Base-by-base conservation (phyloP, 805 yeast species). In the Sugiyamaella lignohabitans region DNA sequence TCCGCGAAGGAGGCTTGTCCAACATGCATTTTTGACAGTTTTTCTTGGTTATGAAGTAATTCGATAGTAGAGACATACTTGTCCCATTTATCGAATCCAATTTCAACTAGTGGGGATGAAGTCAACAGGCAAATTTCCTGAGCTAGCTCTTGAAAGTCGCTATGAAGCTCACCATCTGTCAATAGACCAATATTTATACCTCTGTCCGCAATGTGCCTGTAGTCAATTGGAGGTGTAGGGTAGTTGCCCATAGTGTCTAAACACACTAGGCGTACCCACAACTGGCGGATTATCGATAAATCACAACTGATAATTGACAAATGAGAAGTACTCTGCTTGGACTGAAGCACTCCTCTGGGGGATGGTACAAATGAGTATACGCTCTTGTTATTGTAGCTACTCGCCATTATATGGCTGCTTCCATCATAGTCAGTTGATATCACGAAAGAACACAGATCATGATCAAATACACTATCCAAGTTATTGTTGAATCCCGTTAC, bases 221-320 rank as follows among this genome's bases (percentile, higher is more conserved):
- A 49, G 22, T 49, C 52, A 38, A 49, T 49, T 11, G 43, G 47
- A 4, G 52, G 52, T 3, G 52, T 49, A 27, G 14, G n/a, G n/a
- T n/a, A n/a, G n/a, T n/a, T n/a, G n/a, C n/a, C n/a, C n/a, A n/a
- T n/a, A n/a, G n/a, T n/a, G n/a, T n/a, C n/a, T n/a, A n/a, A n/a
- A n/a, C n/a, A n/a, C n/a, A n/a, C n/a, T n/a, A n/a, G n/a, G n/a
- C 38, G 3, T 6, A 23, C 6, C 17, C 20, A 3, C n/a, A n/a
- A n/a, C n/a, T n/a, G n/a, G n/a, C n/a, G n/a, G n/a, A n/a, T n/a
- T n/a, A n/a, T n/a, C n/a, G n/a, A n/a, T n/a, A n/a, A n/a, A n/a
- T n/a, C n/a, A n/a, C n/a, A n/a, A n/a, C n/a, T n/a, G n/a, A n/a
- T n/a, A n/a, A n/a, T n/a, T n/a, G n/a, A n/a, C n/a, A n/a, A n/a